Evolutionary conservation across 2,329 filamentous ascomycete species (phyloP).

Genomic region (Pseudocercospora cruenta): DNA sequence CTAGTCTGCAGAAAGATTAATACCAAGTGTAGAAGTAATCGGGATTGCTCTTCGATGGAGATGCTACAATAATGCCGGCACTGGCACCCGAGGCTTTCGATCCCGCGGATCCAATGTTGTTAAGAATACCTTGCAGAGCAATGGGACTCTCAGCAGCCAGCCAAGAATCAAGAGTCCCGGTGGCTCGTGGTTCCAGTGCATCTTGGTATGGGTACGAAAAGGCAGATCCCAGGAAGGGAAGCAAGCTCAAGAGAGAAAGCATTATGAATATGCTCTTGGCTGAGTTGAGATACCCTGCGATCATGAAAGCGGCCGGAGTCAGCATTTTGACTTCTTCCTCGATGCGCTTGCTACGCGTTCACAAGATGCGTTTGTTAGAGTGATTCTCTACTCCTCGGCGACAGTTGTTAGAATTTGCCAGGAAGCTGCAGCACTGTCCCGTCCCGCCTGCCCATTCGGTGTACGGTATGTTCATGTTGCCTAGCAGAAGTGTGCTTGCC

Average conservation of each 20-base stretch:
- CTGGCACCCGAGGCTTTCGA: conserved; percentile 52
- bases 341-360: neutral
- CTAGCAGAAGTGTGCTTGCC: conserved; percentile 8
- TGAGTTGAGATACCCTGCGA: neutral
- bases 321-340: neutral
- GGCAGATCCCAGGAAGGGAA: conserved; percentile 16
- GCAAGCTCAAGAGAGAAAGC: conserved; percentile 15
- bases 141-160: conserved; percentile 52
- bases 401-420: neutral
- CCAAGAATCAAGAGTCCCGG: conserved; percentile 35
- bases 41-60: conserved; percentile 57
- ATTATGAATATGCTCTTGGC: conserved; percentile 5
- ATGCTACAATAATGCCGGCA: conserved; percentile 59
- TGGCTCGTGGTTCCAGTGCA: conserved; percentile 20
- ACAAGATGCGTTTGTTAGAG: neutral
- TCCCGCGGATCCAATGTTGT: conserved; percentile 60
- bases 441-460: neutral
- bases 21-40: conserved; percentile 75
- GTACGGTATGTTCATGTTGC: neutral
- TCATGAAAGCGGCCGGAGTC: neutral
- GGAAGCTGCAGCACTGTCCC: neutral
- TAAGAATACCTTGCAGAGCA: conserved; percentile 56
- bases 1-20: neutral
- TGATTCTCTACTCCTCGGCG: neutral
- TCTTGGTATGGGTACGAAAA: conserved; percentile 16